Evolutionary conservation across 257 asterid species (phyloP), one percentile per base, ranked within the genome.

Genomic region (Nemophila menziesii): DNA sequence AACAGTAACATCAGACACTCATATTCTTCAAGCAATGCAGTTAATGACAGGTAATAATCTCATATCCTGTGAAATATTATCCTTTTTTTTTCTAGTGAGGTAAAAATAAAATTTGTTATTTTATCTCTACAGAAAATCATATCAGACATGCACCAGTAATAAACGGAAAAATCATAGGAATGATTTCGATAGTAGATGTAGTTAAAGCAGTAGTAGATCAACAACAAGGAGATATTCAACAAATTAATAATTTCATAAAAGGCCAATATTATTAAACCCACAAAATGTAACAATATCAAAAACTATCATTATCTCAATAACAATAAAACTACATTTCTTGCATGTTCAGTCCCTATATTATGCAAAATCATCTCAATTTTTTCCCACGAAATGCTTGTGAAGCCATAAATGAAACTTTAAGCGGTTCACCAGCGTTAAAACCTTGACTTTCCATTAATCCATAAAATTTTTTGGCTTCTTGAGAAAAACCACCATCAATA

Each of bases 1-100:
- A 46, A 66, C 93, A 46, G 71, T 84, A 39, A 67, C 69, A 39
- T 80, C 93, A 22, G 87, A 78, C 51, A 80, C 93, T 47, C 75
- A 70, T 57, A 67, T 85, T 66, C 82, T 85, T 20, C 74, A 65
- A 1, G 95, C 93, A 38, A 80, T 80, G 93, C 82, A 78, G 61
- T 67, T 80, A 38, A 78, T 80, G 93, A 60, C 84, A 62, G 86
- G 95, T 74, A 72, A 65, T 46, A 43, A 22, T 40, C 29, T 13
- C 41, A 26, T 50, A 29, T 29, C 12, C 36, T 29, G 36, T 2
- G 9, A 29, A 2, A 29, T 29, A 5, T 29, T 29, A 5, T 13
- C 8, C 33, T n/a, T n/a, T n/a, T n/a, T n/a, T n/a, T n/a, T n/a
- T n/a, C n/a, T n/a, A n/a, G n/a, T n/a, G n/a, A n/a, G n/a, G n/a